Percentiles rank a stretch among this genome's conserved stretches.
phyloP scores from a whole-genome alignment of 1,139 yeast genomes.

The Yamadazyma atlantica region DNA sequence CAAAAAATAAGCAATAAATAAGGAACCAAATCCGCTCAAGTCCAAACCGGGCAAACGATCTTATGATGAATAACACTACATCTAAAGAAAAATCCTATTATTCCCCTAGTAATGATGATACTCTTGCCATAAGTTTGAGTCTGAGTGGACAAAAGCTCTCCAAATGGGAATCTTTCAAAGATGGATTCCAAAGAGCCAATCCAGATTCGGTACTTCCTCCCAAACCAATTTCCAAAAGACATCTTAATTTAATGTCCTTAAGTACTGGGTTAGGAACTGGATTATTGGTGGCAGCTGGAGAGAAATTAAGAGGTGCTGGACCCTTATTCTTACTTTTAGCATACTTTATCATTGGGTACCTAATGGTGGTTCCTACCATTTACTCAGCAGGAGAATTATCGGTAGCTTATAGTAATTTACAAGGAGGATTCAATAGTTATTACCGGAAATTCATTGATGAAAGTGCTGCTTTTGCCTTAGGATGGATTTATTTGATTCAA shows the following conservation, averaged over 20 bases:
- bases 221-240: slow-evolving; percentile 22
- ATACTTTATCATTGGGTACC: slow-evolving; percentile 31
- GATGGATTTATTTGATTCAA: slow-evolving; percentile 38
- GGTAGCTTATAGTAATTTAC: slow-evolving; percentile 30
- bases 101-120: slow-evolving; percentile 10
- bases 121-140: slow-evolving; percentile 8
- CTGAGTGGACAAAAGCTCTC: not conserved
- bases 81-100: slow-evolving; percentile 9
- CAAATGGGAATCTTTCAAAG: slow-evolving; percentile 16
- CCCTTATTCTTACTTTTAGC: slow-evolving; percentile 35
- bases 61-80: not conserved
- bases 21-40: not conserved
- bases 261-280: slow-evolving; percentile 41
- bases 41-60: not conserved
- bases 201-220: slow-evolving; percentile 15
- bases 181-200: slow-evolving; percentile 19
- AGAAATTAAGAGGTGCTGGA: slow-evolving; percentile 33
- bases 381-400: slow-evolving; percentile 36
- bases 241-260: slow-evolving; percentile 33
- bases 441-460: slow-evolving; percentile 35
- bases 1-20: not conserved
- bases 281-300: slow-evolving; percentile 36
- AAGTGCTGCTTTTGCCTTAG: slow-evolving; percentile 35
- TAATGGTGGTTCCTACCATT: slow-evolving; percentile 38
- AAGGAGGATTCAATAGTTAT: slow-evolving; percentile 38